Conservation (phyloP, 768 basidiomycete genomes). For the Pleurotus sapidus region DNA sequence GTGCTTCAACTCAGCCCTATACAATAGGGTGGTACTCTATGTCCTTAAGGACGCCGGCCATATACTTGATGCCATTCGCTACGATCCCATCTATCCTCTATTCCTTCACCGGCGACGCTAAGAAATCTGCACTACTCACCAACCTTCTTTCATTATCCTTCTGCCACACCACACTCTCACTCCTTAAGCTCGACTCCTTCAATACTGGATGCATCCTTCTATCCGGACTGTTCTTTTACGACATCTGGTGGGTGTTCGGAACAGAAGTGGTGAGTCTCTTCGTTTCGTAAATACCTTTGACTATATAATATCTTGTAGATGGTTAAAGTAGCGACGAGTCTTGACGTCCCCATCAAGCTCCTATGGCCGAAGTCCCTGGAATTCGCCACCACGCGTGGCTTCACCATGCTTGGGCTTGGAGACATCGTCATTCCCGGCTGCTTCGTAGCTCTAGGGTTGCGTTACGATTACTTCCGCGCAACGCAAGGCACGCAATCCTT, state of each 20-base stretch:
- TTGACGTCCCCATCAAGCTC: conserved; percentile 93
- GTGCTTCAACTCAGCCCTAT: conserved; percentile 21
- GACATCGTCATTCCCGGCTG: conserved; percentile 70
- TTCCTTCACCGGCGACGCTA: conserved; percentile 36
- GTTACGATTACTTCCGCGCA: conserved; percentile 70
- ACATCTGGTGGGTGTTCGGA: conserved; percentile 94
- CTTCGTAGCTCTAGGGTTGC: conserved; percentile 82
- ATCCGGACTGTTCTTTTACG: conserved; percentile 86
- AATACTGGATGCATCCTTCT: conserved; percentile 81
- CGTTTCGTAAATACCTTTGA: neutral
- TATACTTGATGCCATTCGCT: conserved; percentile 56
- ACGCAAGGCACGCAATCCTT: conserved; percentile 33
- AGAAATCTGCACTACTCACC: conserved; percentile 69
- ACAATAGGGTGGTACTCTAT: conserved; percentile 20
- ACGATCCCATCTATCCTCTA: conserved; percentile 67
- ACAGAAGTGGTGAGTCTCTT: conserved; percentile 69
- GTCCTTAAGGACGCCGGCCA: conserved; percentile 56
- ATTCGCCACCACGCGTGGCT: conserved; percentile 53
- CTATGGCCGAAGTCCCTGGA: conserved; percentile 73
- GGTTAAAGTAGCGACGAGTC: conserved; percentile 86
- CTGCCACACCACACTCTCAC: conserved; percentile 71
- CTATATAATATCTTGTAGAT: conserved; percentile 48
- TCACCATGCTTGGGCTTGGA: conserved; percentile 90
- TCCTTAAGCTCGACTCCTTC: conserved; percentile 89
- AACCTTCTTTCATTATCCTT: conserved; percentile 79